Evolutionary conservation across 495 filamentous ascomycete species (phyloP), one percentile per base, ranked within the genome.

Genomic region (Penicillium paradoxum): DNA sequence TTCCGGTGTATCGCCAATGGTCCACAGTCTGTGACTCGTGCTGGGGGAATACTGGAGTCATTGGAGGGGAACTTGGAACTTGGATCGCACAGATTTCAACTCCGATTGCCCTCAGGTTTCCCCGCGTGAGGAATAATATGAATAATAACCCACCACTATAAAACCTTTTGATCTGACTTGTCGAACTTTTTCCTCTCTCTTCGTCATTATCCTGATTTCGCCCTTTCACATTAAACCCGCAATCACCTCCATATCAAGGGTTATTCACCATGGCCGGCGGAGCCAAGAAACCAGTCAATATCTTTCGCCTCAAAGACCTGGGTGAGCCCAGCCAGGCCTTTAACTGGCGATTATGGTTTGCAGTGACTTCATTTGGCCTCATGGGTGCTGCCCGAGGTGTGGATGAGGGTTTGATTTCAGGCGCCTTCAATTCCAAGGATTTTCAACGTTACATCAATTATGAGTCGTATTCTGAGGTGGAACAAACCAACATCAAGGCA

Each of bases 341-440:
- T 66, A 87, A 87, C 60, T 84, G 81, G 81, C 65, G 77, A 27
- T 67, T 87, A 58, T 83, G 80, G 79, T 81, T 85, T 53, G 80
- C 83, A 15, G 83, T 87, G 21, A 25, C 83, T 54, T 84, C 83
- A 0, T 86, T 87, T 40, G 83, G 83, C 22, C 78, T 87, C 10
- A 80, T 88, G 67, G 85, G 85, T 46, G 85, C 86, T 22, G 86
- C 86, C 14, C 66, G 73, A 7, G 73, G 73, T 53, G 62, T 89
- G n/a, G 86, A 89, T 56, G 86, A 89, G 63, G 86, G 85, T 29
- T 71, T 88, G 38, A 88, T 87, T 60, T 81, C 79, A 7, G 84
- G 73, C 6, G 82, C 84, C 17, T 82, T 87, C 65, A 79, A 82
- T 55, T 82, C 81, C 13, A 73, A 75, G 40, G 74, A 83, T 38